A percentile compares a stretch with the other conserved stretches of the same genome.
phyloP scores from a whole-genome alignment of 208 protist species.

The Crithidia sp. region DNA sequence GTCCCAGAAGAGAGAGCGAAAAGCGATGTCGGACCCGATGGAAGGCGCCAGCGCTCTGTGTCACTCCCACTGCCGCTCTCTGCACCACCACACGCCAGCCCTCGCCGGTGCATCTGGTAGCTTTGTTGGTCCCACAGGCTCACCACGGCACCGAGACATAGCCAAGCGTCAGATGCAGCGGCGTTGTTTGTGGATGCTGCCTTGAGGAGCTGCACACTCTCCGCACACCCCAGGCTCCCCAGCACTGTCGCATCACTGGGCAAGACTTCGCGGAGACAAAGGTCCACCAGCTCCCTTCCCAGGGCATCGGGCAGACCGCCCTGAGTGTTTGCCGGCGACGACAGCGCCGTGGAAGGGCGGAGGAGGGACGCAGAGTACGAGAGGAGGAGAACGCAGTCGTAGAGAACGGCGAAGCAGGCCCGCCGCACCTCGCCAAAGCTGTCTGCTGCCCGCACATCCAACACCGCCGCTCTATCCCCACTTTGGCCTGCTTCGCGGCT shows the following conservation, averaged over 20 bases:
- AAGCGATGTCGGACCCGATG: neutral
- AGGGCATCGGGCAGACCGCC: slow-evolving; percentile 10
- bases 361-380: slow-evolving; percentile 26
- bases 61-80: too few species aligned
- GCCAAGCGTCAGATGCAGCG: slow-evolving; percentile 31
- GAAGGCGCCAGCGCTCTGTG: too few species aligned
- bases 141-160: slow-evolving; percentile 30
- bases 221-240: too few species aligned
- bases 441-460: neutral
- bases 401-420: slow-evolving; percentile 51
- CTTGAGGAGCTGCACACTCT: neutral
- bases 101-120: neutral
- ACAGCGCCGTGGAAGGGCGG: neutral
- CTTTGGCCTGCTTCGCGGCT: too few species aligned
- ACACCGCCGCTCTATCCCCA: neutral
- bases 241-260: neutral
- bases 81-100: too few species aligned
- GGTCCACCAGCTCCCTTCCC: slow-evolving; percentile 11
- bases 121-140: slow-evolving; percentile 32
- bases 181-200: slow-evolving; percentile 15
- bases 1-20: neutral
- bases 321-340: neutral
- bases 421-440: slow-evolving; percentile 42
- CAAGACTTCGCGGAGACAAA: slow-evolving; percentile 29
- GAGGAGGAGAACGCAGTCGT: slow-evolving; percentile 34